Evolutionary conservation across 2,329 filamentous ascomycete genomes (phyloP), one percentile per base, ranked within the genome.

Genomic region (Curvularia verruculosa): DNA sequence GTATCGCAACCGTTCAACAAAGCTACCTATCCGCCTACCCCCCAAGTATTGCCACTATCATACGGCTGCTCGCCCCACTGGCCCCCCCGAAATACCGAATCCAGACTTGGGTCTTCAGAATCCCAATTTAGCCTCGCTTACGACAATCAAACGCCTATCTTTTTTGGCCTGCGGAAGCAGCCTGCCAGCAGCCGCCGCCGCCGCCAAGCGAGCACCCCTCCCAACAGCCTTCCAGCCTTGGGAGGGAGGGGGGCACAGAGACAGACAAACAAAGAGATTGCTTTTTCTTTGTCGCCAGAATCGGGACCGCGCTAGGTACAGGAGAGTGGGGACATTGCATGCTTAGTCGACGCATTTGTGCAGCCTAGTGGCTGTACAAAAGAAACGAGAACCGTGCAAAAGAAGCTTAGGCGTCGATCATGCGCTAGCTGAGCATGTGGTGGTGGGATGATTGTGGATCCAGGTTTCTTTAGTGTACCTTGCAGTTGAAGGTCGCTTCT

Each of bases 71-170:
- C 15, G 24, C n/a, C 34, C 34, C 40, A 43, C 40, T 49, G 24
- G 21, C 19, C 29, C 28, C n/a, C 13, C 46, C 34, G n/a, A 15
- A 23, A 23, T 39, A 39, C 46, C 46, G 34, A 9, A 49, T 49
- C 34, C 34, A 49, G 46, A 49, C 34, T 49, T 12, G 6, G 43
- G 23, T 49, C 26, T 10, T 31, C 5, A 19, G n/a, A 18, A 39
- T 49, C 34, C 46, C 46, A 49, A 49, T 49, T 39, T 49, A 49
- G 46, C 21, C 46, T 49, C 46, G 46, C 46, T 49, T 49, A n/a
- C 15, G 28, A 18, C 24, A 18, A 10, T 9, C 28, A 39, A 39
- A 49, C 46, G 46, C 46, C 46, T 49, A 49, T 49, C 34, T 28
- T 9, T 49, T 49, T 39, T 34, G 31, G 21, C 10, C 9, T 29